Base-by-base conservation (phyloP, 208 protist species). In the Leishmania lainsoni region DNA sequence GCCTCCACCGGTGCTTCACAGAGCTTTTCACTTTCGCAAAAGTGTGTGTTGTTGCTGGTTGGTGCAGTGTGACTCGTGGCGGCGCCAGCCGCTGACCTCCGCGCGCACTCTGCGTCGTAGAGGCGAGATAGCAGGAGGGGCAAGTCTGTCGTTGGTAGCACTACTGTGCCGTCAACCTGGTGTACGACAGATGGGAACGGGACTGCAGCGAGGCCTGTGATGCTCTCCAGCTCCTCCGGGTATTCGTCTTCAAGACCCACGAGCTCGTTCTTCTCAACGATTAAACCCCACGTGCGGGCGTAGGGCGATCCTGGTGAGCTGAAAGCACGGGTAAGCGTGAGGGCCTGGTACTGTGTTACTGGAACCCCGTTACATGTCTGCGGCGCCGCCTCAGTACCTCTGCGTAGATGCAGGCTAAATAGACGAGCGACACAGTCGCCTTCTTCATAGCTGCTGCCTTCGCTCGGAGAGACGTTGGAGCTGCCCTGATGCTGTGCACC, bases 151-250 rank as follows among this genome's bases (percentile, higher is more conserved):
- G 6, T 45, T 10, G 75, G 26, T 0, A 49, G 56, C 66, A 91
- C 79, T 63, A 75, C 81, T 5, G 54, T 59, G 22, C 78, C 83
- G 54, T 90, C 84, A 5, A 88, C 49, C 49, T 81, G 76, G 61
- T 79, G 83, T 10, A 90, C 77, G 10, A 76, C 63, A 0, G 84
- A 66, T 1, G 87, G 87, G 48, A 87, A 90, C 12, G 85, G 76
- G 0, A 88, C 49, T 22, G 75, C 87, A 3, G 35, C 58, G 17
- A 75, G 65, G 0, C 74, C 75, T 1, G 56, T n/a, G 35, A 71
- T 71, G 17, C 22, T 39, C 12, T n/a, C 58, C 56, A 65, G 45
- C 0, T 52, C 72, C 56, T 58, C 75, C 16, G 2, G n/a, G 9
- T 35, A 10, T 9, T 61, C 39, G 29, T 35, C 58, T 17, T 79